phyloP scores from a whole-genome alignment of 2,329 filamentous ascomycete genomes.

The Penicillium sp. region DNA sequence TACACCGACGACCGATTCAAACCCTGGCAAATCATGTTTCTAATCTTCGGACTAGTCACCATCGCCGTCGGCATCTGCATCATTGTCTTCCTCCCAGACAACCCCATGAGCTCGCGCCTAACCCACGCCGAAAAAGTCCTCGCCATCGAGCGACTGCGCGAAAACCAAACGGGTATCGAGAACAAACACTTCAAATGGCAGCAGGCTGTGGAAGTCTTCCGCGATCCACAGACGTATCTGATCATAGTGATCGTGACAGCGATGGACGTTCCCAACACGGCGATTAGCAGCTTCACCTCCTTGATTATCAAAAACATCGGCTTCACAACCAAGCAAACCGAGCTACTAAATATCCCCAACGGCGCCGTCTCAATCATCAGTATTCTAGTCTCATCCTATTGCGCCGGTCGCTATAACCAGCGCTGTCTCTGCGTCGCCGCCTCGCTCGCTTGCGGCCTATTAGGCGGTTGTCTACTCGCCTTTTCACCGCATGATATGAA shows the following conservation, averaged over 20 bases:
- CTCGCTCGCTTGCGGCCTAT: constrained; percentile 40
- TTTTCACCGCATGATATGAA: constrained; percentile 36
- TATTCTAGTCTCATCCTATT: constrained; percentile 35
- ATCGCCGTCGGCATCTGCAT: constrained; percentile 38
- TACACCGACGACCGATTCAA: constrained; percentile 41
- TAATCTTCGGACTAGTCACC: constrained; percentile 45
- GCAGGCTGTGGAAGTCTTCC: constrained; percentile 46
- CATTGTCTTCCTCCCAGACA: constrained; percentile 40
- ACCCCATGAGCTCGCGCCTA: constrained; percentile 39
- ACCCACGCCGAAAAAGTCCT: constrained; percentile 37
- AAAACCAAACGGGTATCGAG: constrained; percentile 49
- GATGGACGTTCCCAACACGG: constrained; percentile 41
- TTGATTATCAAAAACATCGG: constrained; percentile 43
- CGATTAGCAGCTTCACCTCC: constrained; percentile 42
- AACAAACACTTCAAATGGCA: constrained; percentile 48
- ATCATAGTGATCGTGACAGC: constrained; percentile 35
- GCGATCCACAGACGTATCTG: constrained; percentile 44
- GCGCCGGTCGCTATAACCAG: constrained; percentile 38
- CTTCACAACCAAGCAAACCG: constrained; percentile 41
- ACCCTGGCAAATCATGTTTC: constrained; percentile 50
- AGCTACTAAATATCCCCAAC: constrained; percentile 43
- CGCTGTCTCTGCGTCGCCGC: constrained; percentile 40
- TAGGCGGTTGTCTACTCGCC: constrained; percentile 43
- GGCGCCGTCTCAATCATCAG: constrained; percentile 41
- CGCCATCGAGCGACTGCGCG: constrained; percentile 41